phyloP scores from a whole-genome alignment of 305 asterid species.

The Petunia hybrid region DNA sequence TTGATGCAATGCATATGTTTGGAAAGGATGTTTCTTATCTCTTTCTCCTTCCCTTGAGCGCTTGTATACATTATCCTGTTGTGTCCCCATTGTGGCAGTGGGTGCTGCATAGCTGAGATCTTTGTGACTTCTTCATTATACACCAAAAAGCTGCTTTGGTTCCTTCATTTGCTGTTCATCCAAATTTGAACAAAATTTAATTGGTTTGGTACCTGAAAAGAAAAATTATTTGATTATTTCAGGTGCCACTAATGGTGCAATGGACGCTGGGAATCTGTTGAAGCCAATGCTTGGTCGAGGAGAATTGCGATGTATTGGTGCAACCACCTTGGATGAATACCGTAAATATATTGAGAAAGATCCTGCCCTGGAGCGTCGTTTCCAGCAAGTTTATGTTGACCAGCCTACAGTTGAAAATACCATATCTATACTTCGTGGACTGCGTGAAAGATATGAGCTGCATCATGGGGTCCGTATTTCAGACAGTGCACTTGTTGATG shows the following conservation, averaged over 20 bases:
- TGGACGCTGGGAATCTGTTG: slow-evolving; percentile 97
- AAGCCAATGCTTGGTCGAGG: slow-evolving; percentile 99
- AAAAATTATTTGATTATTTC: slow-evolving; percentile 17
- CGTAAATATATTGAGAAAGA: slow-evolving; percentile 96
- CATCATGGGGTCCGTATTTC: slow-evolving; percentile 98
- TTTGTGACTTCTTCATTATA: not conserved
- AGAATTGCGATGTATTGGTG: slow-evolving; percentile 95
- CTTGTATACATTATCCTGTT: slow-evolving; percentile 26
- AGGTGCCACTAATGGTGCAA: slow-evolving; percentile 94
- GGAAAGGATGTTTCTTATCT: not conserved
- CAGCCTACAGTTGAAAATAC: slow-evolving; percentile 97
- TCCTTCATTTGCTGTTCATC: not conserved
- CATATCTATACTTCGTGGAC: slow-evolving; percentile 89
- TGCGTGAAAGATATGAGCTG: slow-evolving; percentile 94
- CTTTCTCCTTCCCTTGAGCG: slow-evolving; percentile 22
- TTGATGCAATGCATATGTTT: not conserved
- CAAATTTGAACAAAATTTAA: not conserved
- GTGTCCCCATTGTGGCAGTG: slow-evolving; percentile 13
- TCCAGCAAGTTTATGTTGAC: slow-evolving; percentile 96
- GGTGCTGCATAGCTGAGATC: slow-evolving; percentile 16
- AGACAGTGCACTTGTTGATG: slow-evolving; percentile 93
- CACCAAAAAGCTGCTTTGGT: not conserved
- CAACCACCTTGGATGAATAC: slow-evolving; percentile 93
- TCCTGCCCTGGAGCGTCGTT: slow-evolving; percentile 90
- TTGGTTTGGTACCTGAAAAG: slow-evolving; percentile 10